Evolutionary conservation across 371 early-diverging fungal genomes (phyloP).

Genomic region (Globomyces sp.): DNA sequence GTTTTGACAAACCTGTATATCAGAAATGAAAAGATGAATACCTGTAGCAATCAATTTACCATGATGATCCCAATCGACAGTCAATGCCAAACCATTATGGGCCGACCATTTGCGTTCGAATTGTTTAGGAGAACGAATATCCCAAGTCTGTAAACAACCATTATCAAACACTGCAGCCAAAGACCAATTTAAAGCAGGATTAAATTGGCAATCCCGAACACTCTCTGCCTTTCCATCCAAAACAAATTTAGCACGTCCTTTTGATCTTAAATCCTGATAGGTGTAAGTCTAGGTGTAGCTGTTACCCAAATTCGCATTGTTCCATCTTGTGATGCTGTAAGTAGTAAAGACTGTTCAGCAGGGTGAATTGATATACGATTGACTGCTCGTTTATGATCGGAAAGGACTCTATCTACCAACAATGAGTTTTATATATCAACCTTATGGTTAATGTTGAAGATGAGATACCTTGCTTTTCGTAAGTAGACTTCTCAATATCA

Average conservation of each 20-base stretch:
- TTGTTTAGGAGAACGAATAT: constrained; percentile 52
- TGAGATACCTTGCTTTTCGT: constrained; percentile 41
- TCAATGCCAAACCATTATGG: constrained; percentile 73
- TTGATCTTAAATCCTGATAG: constrained; percentile 61
- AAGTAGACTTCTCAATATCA: constrained; percentile 59
- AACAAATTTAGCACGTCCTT: constrained; percentile 47
- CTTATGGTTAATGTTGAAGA: not conserved
- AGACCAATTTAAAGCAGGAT: constrained; percentile 58
- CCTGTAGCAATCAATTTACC: constrained; percentile 78
- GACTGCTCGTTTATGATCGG: constrained; percentile 77
- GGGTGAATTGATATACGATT: constrained; percentile 79
- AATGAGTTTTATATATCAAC: too few relatives aligned
- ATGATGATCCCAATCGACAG: constrained; percentile 79
- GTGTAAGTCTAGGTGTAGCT: too few relatives aligned
- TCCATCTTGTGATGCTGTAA: constrained; percentile 83
- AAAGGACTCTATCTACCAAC: constrained; percentile 62
- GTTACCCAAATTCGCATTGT: constrained; percentile 70
- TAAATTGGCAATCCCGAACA: constrained; percentile 84
- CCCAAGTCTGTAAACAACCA: constrained; percentile 73
- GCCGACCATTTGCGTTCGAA: constrained; percentile 72
- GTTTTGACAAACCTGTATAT: too few relatives aligned
- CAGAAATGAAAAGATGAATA: too few relatives aligned
- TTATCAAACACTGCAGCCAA: constrained; percentile 88
- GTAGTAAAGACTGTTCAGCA: constrained; percentile 60
- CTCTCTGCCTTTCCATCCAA: constrained; percentile 80